Base-by-base conservation (phyloP, 2,329 filamentous ascomycete genomes). In the Aspergillus calidoustus region DNA sequence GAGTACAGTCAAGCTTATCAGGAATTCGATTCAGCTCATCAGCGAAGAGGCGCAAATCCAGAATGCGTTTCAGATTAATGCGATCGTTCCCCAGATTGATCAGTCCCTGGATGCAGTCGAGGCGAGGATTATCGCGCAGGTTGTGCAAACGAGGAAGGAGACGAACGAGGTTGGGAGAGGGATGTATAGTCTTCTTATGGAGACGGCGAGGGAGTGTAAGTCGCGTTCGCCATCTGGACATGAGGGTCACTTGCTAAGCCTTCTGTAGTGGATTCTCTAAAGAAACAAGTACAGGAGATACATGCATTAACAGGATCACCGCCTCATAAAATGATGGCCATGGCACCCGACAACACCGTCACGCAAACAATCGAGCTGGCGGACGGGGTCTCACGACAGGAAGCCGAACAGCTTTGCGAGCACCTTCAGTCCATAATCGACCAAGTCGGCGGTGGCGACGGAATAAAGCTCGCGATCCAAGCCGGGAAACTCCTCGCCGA, bases 391-490 rank as follows among this genome's bases (percentile, higher is more conserved):
- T 38, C 34, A 8, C 34, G 34, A 9, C 34, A 8, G 2, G 34
- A 38, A 13, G 34, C 34, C 34, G 34, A 38, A 11, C 34, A 15
- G 2, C 23, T 51, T 13, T 48, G 41, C 23, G 17, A 23, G 4
- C 7, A 38, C 7, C 25, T 57, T 3, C 41, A 57, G 17, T 8
- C 41, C n/a, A 17, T 48, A 7, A 48, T 57, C 28, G 19, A 31
- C 31, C 19, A 31, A 13, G 44, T 48, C 13, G 54, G 54, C 9
- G 54, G 41, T 15, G 49, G 54, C 31, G 54, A 57, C 22, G 54
- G 54, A 11, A 48, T 57, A 9, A 28, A 38, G 17, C 43, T 17
- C 5, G 54, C 43, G 2, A 48, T 47, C 22, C 38, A 57, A 17
- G 22, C 54, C 7, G 23, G 25, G 11, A 5, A 15, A n/a, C 41